phyloP scores from a whole-genome alignment of 805 yeast species.

The Saccharomyces jurei region DNA sequence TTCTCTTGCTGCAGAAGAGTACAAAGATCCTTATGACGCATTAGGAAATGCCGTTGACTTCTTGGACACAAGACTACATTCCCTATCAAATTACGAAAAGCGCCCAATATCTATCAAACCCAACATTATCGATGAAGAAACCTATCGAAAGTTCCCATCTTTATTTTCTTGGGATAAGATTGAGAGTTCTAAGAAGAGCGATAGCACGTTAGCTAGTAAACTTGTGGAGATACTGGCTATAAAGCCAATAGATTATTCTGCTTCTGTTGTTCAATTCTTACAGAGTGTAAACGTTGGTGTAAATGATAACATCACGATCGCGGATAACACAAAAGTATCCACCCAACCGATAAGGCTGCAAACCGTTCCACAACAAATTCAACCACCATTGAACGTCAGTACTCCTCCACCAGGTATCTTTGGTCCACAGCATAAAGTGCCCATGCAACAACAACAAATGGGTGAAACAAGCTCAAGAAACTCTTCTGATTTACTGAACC shows the following conservation, averaged over 20 bases:
- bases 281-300: slow-evolving; percentile 20
- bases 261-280: slow-evolving; percentile 26
- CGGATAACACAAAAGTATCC: slow-evolving; percentile 16
- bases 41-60: slow-evolving; percentile 39
- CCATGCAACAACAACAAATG: slow-evolving; percentile 6
- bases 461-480: slow-evolving; percentile 34
- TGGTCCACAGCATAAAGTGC: slow-evolving; percentile 3
- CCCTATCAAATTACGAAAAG: slow-evolving; percentile 33
- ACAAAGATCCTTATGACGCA: slow-evolving; percentile 41
- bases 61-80: slow-evolving; percentile 40
- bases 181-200: slow-evolving; percentile 29
- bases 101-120: slow-evolving; percentile 34
- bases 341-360: slow-evolving; percentile 6
- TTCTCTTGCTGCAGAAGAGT: slow-evolving; percentile 29
- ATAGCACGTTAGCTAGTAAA: slow-evolving; percentile 25
- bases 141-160: slow-evolving; percentile 33
- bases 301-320: slow-evolving; percentile 19
- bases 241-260: slow-evolving; percentile 28
- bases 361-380: slow-evolving; percentile 3
- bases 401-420: slow-evolving; percentile 17
- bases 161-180: slow-evolving; percentile 42
- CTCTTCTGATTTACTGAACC: slow-evolving; percentile 74
- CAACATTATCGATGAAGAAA: slow-evolving; percentile 22
- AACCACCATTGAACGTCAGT: slow-evolving; percentile 7
- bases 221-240: slow-evolving; percentile 32